These are phyloP conservation scores for Pistacia integerrima DNA, from an alignment of 345 rosid species.

Conservation along the genomic window DNA sequence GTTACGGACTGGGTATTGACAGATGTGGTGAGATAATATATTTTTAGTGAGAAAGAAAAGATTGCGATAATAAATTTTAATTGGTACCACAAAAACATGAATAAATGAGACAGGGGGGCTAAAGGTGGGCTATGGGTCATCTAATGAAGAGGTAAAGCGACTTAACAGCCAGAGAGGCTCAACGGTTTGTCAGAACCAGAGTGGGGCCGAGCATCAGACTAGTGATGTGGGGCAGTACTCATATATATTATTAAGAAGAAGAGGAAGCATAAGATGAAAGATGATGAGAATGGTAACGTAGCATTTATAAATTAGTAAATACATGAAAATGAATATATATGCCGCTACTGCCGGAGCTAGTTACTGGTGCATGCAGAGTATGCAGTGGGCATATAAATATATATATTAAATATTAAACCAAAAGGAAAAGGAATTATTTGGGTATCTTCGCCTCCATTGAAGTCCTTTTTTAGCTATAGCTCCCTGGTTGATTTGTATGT, in stretches of 20 bases:
- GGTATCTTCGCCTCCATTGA: conserved; percentile 28
- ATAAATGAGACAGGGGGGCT: conserved; percentile 16
- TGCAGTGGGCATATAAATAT: neutral
- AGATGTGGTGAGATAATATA: too few relatives aligned
- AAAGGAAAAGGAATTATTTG: conserved; percentile 34
- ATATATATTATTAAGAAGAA: too few relatives aligned
- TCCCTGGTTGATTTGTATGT: conserved; percentile 40
- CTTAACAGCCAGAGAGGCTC: conserved; percentile 36
- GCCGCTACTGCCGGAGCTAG: neutral
- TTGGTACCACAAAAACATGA: conserved; percentile 33
- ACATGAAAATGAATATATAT: too few relatives aligned
- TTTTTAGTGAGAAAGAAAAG: too few relatives aligned
- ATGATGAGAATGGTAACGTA: neutral
- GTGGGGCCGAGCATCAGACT: conserved; percentile 21
- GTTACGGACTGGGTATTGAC: neutral
- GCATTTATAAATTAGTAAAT: too few relatives aligned
- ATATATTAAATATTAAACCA: conserved; percentile 12
- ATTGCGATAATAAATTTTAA: neutral
- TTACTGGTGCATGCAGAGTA: neutral
- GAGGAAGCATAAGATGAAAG: neutral
- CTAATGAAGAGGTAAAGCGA: conserved; percentile 42
- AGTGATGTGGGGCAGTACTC: conserved; percentile 20
- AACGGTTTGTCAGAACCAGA: conserved; percentile 39
- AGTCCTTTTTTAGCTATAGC: conserved; percentile 28
- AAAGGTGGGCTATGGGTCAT: conserved; percentile 28